Percentiles rank a stretch among this genome's conserved stretches.
phyloP scores from a whole-genome alignment of 1,284 basidiomycete genomes.

The Ganoderma meredithae region DNA sequence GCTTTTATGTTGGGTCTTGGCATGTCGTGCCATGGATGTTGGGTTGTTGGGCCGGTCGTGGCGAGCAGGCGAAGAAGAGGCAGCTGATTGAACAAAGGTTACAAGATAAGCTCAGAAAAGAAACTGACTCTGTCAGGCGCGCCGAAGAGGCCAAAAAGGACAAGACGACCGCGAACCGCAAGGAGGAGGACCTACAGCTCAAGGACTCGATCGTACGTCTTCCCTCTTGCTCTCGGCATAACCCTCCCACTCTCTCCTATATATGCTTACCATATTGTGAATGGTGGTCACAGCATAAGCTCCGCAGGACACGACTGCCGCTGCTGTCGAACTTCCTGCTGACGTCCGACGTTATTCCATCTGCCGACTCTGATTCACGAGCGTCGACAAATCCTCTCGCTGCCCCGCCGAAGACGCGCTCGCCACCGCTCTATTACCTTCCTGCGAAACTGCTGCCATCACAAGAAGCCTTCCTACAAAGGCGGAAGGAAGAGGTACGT shows the following conservation, averaged over 20 bases:
- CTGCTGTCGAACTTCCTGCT: constrained; percentile 78
- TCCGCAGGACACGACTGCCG: constrained; percentile 71
- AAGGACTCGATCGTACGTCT: constrained; percentile 77
- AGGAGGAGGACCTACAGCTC: constrained; percentile 80
- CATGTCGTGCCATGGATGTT: background rate
- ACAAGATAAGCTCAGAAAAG: constrained; percentile 80
- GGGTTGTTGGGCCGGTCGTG: background rate
- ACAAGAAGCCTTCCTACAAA: constrained; percentile 71
- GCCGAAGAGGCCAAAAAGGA: constrained; percentile 85
- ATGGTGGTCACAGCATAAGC: constrained; percentile 68
- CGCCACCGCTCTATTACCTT: constrained; percentile 79
- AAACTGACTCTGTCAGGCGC: constrained; percentile 82
- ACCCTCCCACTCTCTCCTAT: background rate
- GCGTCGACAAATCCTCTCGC: constrained; percentile 51
- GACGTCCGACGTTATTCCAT: constrained; percentile 73
- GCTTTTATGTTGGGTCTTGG: background rate
- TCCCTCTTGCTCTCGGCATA: too few species aligned
- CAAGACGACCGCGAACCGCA: constrained; percentile 73
- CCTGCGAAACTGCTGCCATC: constrained; percentile 71
- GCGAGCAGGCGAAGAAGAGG: constrained; percentile 74
- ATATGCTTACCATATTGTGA: background rate
- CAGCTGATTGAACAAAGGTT: constrained; percentile 81
- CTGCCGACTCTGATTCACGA: constrained; percentile 37
- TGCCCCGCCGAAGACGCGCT: constrained; percentile 67
- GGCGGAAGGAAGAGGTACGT: constrained; percentile 67